A percentile compares a stretch with the other conserved stretches of the same genome.
phyloP scores from a whole-genome alignment of 75 land plant genomes.

The Sequoiadendron giganteum region DNA sequence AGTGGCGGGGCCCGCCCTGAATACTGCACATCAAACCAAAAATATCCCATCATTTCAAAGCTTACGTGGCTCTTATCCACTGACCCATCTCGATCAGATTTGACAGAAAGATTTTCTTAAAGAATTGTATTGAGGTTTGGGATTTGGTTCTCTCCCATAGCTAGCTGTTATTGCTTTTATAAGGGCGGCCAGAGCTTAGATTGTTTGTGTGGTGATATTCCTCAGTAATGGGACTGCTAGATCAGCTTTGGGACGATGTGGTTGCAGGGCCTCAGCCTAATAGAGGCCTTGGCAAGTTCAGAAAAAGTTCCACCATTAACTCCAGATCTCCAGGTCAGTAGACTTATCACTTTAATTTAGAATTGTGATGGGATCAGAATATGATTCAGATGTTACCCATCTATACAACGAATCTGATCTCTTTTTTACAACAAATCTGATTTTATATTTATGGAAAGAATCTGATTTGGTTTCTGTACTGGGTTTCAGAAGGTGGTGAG shows the following conservation, averaged over 20 bases:
- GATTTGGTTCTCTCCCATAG: not conserved
- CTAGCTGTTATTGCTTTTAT: not conserved
- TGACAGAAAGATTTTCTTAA: not conserved
- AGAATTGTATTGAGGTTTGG: not conserved
- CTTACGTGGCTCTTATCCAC: not conserved
- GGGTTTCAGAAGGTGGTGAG: not conserved
- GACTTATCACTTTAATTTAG: not conserved
- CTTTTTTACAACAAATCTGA: too few species aligned
- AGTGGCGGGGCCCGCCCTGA: not conserved
- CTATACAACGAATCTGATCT: too few species aligned
- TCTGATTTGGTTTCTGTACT: not conserved
- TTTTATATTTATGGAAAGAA: not conserved
- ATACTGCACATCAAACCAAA: not conserved
- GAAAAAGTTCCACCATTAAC: constrained; percentile 25
- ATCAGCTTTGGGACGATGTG: constrained; percentile 78
- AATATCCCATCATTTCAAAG: not conserved
- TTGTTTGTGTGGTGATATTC: not conserved
- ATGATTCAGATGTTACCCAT: too few species aligned
- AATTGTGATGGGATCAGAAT: too few species aligned
- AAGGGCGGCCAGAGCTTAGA: not conserved
- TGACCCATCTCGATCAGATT: not conserved
- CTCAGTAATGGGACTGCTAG: constrained; percentile 38
- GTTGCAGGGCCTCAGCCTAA: constrained; percentile 72
- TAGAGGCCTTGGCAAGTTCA: constrained; percentile 62
- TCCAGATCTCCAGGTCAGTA: not conserved